Evolutionary conservation across 176 grass and related monocot genomes (phyloP).

Genomic region (Oropetium thomaeum): DNA sequence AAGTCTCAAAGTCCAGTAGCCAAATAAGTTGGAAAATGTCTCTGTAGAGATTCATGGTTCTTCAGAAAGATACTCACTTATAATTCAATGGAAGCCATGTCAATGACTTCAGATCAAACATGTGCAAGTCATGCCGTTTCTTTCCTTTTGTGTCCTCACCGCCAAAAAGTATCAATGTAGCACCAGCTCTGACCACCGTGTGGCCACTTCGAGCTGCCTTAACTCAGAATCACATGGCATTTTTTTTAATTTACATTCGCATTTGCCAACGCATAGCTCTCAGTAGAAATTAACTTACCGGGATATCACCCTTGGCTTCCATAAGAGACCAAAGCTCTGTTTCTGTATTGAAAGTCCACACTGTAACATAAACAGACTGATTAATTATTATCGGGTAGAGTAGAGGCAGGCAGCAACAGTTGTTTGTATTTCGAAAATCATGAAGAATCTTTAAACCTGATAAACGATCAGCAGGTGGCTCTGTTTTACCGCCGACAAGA

Average conservation of each 20-base stretch:
- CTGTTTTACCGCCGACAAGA: constrained; percentile 91
- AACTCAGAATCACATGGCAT: constrained; percentile 29
- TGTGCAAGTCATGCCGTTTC: constrained; percentile 94
- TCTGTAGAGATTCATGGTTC: not conserved
- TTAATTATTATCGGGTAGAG: constrained; percentile 22
- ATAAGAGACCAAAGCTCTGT: constrained; percentile 72
- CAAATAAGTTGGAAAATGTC: constrained; percentile 3
- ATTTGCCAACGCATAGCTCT: not conserved
- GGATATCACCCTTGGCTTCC: constrained; percentile 91
- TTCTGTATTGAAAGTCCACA: constrained; percentile 86
- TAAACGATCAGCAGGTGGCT: constrained; percentile 67
- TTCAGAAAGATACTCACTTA: constrained; percentile 54
- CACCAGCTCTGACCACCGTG: constrained; percentile 79
- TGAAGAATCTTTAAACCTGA: constrained; percentile 55
- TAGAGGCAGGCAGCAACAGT: not conserved
- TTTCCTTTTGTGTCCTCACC: constrained; percentile 86
- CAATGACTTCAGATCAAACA: constrained; percentile 89
- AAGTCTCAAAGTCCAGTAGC: not conserved
- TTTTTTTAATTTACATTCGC: not conserved
- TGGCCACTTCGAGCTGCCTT: constrained; percentile 82
- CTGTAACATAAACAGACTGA: constrained; percentile 44
- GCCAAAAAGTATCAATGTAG: constrained; percentile 84
- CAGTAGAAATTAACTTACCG: constrained; percentile 55
- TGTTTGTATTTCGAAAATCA: constrained; percentile 12
- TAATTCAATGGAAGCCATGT: constrained; percentile 99